Evolutionary conservation across 805 yeast species (phyloP), one percentile per base, ranked within the genome.

Genomic region (Ogataea allantospora): DNA sequence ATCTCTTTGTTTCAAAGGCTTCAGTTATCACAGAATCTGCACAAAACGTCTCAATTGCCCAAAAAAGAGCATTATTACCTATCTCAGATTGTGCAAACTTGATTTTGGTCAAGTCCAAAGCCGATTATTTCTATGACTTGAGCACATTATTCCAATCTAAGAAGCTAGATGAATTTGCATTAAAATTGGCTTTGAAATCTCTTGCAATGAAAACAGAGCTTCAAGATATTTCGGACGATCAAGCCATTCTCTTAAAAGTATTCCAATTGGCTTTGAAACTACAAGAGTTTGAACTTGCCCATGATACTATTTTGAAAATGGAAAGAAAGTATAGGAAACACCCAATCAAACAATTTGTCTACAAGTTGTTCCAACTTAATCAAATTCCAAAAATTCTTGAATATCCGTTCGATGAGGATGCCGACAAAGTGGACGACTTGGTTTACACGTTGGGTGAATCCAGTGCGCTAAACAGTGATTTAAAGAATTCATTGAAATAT

Each of bases 361-460:
- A 59, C 33, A 58, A 58, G 29, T 47, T 73, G 28, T 65, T 68
- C 43, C 65, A 65, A 13, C 51, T 53, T 7, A 70, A 71, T 33
- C 60, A 65, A 8, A 64, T 72, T 6, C 55, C 63, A 23, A 54
- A 53, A 30, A 51, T 79, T 24, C 55, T 67, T 13, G 58, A 63
- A 13, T 69, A 65, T 40, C 70, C 73, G 27, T 71, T 75, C 39
- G 49, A 62, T 6, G 73, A 67, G 15, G 67, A 75, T 38, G 61
- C 65, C 3, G 62, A 63, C 10, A 38, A 48, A 6, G 71, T 78
- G 21, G 75, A 73, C 46, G 58, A 59, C 2, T 48, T 74, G 27
- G 55, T 78, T 27, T 62, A 52, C 38, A 48, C 44, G 8, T 35
- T 62, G 31, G 61, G 51, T 19, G 65, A 47, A 24, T 48, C 38